Conservation (phyloP, 2,329 filamentous ascomycete genomes). For the Hyphodiscus sp. region DNA sequence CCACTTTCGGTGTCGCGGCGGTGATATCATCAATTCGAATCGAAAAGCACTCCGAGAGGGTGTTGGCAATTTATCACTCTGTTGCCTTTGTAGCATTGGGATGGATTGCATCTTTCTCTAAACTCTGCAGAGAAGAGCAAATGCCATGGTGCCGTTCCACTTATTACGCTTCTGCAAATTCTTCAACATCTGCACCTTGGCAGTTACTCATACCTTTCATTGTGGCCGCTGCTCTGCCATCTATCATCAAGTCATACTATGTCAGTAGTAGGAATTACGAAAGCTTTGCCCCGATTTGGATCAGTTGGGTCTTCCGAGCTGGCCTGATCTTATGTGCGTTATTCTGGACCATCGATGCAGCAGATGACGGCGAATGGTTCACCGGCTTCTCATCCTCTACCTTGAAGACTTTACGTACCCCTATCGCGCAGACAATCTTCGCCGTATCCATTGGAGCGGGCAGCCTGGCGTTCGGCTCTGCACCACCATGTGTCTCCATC, state of each 20-base stretch:
- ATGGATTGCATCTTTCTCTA: conserved; percentile 77
- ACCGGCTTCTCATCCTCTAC: conserved; percentile 47
- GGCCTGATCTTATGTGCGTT: conserved; percentile 69
- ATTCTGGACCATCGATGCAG: conserved; percentile 87
- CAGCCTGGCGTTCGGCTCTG: conserved; percentile 77
- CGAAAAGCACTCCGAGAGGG: conserved; percentile 57
- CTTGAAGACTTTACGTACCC: conserved; percentile 69
- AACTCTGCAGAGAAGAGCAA: conserved; percentile 93
- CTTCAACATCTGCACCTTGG: conserved; percentile 89
- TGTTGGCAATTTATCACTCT: conserved; percentile 78
- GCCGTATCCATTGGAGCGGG: conserved; percentile 78
- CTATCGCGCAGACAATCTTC: conserved; percentile 73
- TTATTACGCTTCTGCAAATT: conserved; percentile 87
- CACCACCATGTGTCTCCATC: conserved; percentile 78
- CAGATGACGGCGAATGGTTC: conserved; percentile 81
- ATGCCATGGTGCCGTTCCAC: conserved; percentile 96
- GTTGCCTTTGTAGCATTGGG: conserved; percentile 73
- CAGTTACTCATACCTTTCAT: conserved; percentile 75
- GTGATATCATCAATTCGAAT: conserved; percentile 71
- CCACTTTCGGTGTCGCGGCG: conserved; percentile 75
- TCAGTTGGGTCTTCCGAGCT: conserved; percentile 70
- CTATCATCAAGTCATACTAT: conserved; percentile 74
- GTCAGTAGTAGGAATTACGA: conserved; percentile 79
- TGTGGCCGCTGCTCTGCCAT: conserved; percentile 65
- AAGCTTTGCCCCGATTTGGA: conserved; percentile 77